Percentiles rank a stretch among this genome's conserved stretches.
Evolutionary conservation across 306 rosid genomes (phyloP).

Genomic region (Luffa acutangula): DNA sequence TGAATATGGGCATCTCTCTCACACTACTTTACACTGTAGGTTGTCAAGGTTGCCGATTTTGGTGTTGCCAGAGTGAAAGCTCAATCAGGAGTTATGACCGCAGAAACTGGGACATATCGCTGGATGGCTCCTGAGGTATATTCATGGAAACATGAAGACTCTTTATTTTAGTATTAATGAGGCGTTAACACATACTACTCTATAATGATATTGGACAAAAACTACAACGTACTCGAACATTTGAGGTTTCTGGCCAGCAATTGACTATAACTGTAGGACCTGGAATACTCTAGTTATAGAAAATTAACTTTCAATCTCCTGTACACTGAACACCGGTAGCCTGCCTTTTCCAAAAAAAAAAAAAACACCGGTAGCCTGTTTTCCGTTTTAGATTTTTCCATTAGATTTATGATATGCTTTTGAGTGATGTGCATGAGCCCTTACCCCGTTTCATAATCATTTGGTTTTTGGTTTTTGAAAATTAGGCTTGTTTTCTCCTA

Average conservation of each 20-base stretch:
- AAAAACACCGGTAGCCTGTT: background rate
- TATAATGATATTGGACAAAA: background rate
- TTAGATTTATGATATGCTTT: background rate
- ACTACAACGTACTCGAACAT: background rate
- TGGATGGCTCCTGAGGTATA: conserved; percentile 99
- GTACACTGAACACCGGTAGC: background rate
- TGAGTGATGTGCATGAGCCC: background rate
- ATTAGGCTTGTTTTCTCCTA: too few species aligned
- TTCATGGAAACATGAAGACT: conserved; percentile 7
- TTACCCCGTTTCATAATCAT: too few species aligned
- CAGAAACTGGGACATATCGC: conserved; percentile 97
- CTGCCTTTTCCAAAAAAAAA: too few species aligned
- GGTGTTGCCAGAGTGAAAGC: conserved; percentile 95
- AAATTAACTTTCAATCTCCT: background rate
- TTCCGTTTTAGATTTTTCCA: background rate
- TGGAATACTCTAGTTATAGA: background rate
- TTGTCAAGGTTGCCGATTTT: conserved; percentile 96
- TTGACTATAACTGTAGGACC: background rate
- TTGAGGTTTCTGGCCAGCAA: background rate
- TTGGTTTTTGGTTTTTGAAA: too few species aligned
- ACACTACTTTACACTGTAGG: conserved; percentile 28
- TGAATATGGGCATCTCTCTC: background rate
- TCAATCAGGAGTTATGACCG: conserved; percentile 98
- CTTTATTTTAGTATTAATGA: background rate
- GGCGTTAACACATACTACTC: background rate